Base-by-base conservation (phyloP, 371 early-diverging fungal genomes). In the Rhizomucor miehei region DNA sequence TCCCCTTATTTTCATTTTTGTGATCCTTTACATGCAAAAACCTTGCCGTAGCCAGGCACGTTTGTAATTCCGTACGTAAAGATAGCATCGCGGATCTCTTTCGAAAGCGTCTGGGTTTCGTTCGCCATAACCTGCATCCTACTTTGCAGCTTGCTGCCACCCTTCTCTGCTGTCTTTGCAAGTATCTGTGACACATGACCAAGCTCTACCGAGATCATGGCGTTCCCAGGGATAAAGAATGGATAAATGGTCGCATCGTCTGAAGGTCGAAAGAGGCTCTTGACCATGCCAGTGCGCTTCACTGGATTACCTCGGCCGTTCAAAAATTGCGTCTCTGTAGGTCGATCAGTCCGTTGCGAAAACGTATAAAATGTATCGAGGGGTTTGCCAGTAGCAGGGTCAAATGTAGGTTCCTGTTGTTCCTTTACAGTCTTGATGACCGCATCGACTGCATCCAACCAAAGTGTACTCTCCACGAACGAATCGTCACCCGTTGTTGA, bases 201-300 rank as follows among this genome's bases (percentile, higher is more conserved):
- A 20, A 88, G 63, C 61, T 85, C 88, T 1, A 83, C 85, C 1
- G 82, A 70, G 2, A 84, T 60, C 69, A 85, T 83, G 4, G 86
- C 86, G 52, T 88, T 88, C n/a, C 84, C 79, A 5, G 88, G 86
- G 19, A 86, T 71, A 39, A 80, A 73, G 58, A 85, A 86, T 1
- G 86, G 83, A 52, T 78, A 79, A 1, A 77, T 68, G 10, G 81
- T 76, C 0, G 83, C 77, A 59, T 87, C 88, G 59, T 88, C 88
- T 9, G 82, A 82, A 6, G 87, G 86, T 21, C 88, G 53, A 62
- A 88, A 88, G 44, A 81, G 51, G 11, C 77, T 74, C 44, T 77
- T 76, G 19, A 85, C 76, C 73, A 88, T 68, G 6, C 87, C 88
- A 1, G 79, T 79, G 29, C 73, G 65, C 43, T 63, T 72, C 3